Base-by-base conservation (phyloP, 495 filamentous ascomycete genomes). In the Neurospora cerealis region DNA sequence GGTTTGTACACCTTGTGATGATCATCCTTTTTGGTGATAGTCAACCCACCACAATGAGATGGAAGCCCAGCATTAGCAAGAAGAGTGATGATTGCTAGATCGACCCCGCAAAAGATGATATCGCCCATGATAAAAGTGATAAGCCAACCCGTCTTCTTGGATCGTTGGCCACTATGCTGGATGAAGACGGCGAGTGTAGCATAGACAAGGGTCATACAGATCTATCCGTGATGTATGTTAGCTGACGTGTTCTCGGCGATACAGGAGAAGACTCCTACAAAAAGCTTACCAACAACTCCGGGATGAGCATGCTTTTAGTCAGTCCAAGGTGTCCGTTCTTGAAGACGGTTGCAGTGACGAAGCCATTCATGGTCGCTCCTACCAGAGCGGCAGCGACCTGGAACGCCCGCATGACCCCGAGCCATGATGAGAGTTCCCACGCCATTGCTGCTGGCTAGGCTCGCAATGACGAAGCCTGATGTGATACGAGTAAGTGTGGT, bases 281-380 rank as follows among this genome's bases (percentile, higher is more conserved):
- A 19, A 69, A 21, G 73, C 80, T 74, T 79, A 85, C 82, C 78
- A 85, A 71, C 75, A 83, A 39, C 75, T 83, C 81, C 44, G 84
- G 74, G 9, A 76, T 71, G 32, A 78, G 70, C 78, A 83, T 81
- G 34, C 72, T 73, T 4, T 74, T 46, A 8, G 82, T 75, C 4
- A 81, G 71, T 13, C 79, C 78, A 2, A 80, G 73, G 0, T 73
- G 54, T 34, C 54, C 71, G 10, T 78, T 75, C 28, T 6, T 21
- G 69, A 80, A 76, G 40, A 84, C 78, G 28, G 74, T 74, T 28
- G 78, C 77, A 4, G 83, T 75, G 38, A 83, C 66, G 73, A 82
- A 84, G 36, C 83, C 82, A 66, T 86, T 84, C 71, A 83, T 73
- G 24, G 71, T 75, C 24, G 75, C 75, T 17, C 77, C 78, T 1